Evolutionary conservation across 352 stramenopile species (phyloP).

Genomic region (Phytophthora hibernalis): DNA sequence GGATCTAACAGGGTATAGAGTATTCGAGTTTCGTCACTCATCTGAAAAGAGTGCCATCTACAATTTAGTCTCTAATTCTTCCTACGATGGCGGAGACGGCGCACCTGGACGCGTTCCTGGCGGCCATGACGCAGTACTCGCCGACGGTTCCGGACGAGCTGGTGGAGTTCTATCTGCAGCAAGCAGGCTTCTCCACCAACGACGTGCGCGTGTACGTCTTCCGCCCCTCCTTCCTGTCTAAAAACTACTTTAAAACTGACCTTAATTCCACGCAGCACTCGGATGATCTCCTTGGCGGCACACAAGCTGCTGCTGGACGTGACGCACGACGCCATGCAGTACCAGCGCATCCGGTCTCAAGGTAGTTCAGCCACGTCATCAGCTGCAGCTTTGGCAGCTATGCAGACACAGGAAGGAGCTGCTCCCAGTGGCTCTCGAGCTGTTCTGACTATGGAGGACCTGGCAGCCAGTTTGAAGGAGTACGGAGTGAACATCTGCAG

Average conservation of each 20-base stretch:
- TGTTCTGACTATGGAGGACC: conserved; percentile 82
- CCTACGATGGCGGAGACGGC: conserved; percentile 47
- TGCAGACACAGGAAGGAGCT: conserved; percentile 19
- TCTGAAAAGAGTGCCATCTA: neutral
- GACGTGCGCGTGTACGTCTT: conserved; percentile 72
- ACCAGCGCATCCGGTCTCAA: conserved; percentile 71
- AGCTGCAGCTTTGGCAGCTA: conserved; percentile 6
- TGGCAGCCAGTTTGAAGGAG: conserved; percentile 77
- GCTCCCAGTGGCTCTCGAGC: conserved; percentile 26
- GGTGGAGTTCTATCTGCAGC: conserved; percentile 81
- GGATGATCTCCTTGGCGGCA: conserved; percentile 68
- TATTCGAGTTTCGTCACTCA: neutral
- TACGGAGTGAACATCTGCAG: conserved; percentile 85
- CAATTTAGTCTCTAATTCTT: neutral
- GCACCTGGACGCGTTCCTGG: conserved; percentile 76
- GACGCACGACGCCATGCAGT: conserved; percentile 81
- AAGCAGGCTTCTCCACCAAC: conserved; percentile 67
- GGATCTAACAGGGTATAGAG: too few relatives aligned
- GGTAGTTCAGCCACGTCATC: conserved; percentile 15
- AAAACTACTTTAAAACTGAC: conserved; percentile 11
- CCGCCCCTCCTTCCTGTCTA: neutral
- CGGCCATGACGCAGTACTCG: conserved; percentile 63
- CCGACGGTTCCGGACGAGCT: conserved; percentile 79
- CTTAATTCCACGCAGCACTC: conserved; percentile 44
- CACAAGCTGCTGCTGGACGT: conserved; percentile 89